Evolutionary conservation across 495 filamentous ascomycete species (phyloP), one percentile per base, ranked within the genome.

Genomic region (Apiosordaria backusii): DNA sequence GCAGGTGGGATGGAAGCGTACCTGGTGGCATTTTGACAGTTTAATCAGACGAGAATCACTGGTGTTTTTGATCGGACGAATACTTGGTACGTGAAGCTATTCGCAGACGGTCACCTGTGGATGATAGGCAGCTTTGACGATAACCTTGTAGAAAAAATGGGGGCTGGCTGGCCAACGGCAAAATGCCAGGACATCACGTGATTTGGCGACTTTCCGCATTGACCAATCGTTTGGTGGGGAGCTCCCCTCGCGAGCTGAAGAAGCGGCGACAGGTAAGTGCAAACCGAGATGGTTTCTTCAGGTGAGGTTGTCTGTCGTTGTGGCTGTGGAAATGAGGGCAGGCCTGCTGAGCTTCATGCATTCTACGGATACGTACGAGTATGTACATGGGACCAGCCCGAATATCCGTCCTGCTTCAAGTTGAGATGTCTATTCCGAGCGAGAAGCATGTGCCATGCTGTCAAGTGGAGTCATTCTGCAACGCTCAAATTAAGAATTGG

Each of bases 21-120:
- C 64, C 65, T 65, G 67, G 64, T 13, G 64, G 65, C 64, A 62
- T 69, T 26, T 25, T 63, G 54, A 60, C 21, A 19, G n/a, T n/a
- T n/a, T n/a, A n/a, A n/a, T n/a, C n/a, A 50, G 40, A 7, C 40
- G 7, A 50, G 16, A 50, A 50, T 50, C 7, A 16, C 7, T 16
- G 16, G 40, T 50, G 40, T 50, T 55, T 55, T 7, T 7, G 10
- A 45, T 45, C 35, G 16, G 35, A 45, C 35, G 35, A 45, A 45
- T 45, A 2, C 10, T 45, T 18, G 35, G 35, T 45, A 45, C 2
- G 35, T 45, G 35, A 45, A 45, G 35, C 35, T 45, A 13, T 45
- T 45, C 0, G 16, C 35, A 45, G 9, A 7, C 35, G 10, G 35
- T 45, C 9, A 2, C 5, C 9, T 45, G 9, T 13, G 16, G 35